phyloP scores from a whole-genome alignment of 768 basidiomycete species.

The Botryobasidium botryosum region DNA sequence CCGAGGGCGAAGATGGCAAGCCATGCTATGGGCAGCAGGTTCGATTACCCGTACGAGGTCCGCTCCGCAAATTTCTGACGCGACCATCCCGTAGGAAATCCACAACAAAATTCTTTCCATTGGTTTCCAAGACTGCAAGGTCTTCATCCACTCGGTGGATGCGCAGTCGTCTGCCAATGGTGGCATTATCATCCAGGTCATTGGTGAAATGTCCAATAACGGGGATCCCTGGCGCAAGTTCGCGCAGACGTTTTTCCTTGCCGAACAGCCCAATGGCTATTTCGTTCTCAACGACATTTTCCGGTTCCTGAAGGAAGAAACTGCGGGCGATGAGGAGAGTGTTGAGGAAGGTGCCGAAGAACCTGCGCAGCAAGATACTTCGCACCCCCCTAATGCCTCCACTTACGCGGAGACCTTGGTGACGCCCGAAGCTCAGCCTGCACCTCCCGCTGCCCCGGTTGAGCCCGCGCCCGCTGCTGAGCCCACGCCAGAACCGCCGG shows the following conservation, averaged over 20 bases:
- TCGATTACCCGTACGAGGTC: slow-evolving; percentile 14
- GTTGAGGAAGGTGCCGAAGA: slow-evolving; percentile 22
- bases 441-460: slow-evolving; percentile 17
- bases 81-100: slow-evolving; percentile 54
- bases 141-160: slow-evolving; percentile 97
- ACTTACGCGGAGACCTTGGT: slow-evolving; percentile 18
- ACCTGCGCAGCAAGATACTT: slow-evolving; percentile 22
- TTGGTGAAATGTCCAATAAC: slow-evolving; percentile 95
- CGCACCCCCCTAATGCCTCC: slow-evolving; percentile 13
- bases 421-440: slow-evolving; percentile 19
- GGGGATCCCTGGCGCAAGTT: slow-evolving; percentile 93
- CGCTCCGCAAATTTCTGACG: neutral
- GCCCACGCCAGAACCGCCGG: slow-evolving; percentile 18
- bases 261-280: slow-evolving; percentile 97
- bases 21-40: slow-evolving; percentile 91
- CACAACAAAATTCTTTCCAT: slow-evolving; percentile 90
- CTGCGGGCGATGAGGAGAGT: slow-evolving; percentile 44
- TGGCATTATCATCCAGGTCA: slow-evolving; percentile 98
- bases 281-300: slow-evolving; percentile 99
- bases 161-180: slow-evolving; percentile 88
- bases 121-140: slow-evolving; percentile 92
- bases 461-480: neutral
- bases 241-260: slow-evolving; percentile 98
- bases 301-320: slow-evolving; percentile 95
- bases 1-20: slow-evolving; percentile 86